A percentile compares a stretch with the other conserved stretches of the same genome.
phyloP scores from a whole-genome alignment of 768 basidiomycete species.

The Leccinum pellstonianum region DNA sequence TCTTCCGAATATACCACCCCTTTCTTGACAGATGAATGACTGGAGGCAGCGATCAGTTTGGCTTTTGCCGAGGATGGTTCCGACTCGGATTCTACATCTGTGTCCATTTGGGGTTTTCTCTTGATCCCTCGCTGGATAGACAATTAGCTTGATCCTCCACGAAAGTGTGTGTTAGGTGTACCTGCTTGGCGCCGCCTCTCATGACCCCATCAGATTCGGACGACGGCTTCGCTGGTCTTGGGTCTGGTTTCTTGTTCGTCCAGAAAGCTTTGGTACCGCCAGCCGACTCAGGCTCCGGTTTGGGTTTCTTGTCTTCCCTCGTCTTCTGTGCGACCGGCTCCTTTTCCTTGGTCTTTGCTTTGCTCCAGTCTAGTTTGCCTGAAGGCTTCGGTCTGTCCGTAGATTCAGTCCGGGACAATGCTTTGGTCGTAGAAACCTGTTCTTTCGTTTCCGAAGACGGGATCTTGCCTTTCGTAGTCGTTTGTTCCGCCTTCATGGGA shows the following conservation, averaged over 20 bases:
- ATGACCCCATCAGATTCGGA: background rate
- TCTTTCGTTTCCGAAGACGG: conserved; percentile 27
- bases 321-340: conserved; percentile 7
- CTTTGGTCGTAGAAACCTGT: conserved; percentile 25
- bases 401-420: conserved; percentile 16
- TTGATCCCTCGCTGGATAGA: conserved; percentile 36
- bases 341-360: conserved; percentile 47
- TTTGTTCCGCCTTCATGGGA: conserved; percentile 14
- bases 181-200: conserved; percentile 6
- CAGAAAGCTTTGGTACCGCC: background rate
- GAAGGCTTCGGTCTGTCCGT: conserved; percentile 35
- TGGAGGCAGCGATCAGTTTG: conserved; percentile 9
- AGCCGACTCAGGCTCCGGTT: conserved; percentile 8
- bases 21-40: conserved; percentile 38
- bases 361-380: conserved; percentile 65
- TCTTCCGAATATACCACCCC: conserved; percentile 50
- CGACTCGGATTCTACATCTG: conserved; percentile 30
- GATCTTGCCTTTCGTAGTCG: conserved; percentile 23
- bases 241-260: background rate
- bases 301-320: conserved; percentile 20
- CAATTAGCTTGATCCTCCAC: conserved; percentile 7
- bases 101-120: conserved; percentile 42
- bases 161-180: background rate
- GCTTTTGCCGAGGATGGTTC: conserved; percentile 5
- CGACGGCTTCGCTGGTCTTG: background rate